Conservation (phyloP, 2,329 filamentous ascomycete genomes). For the Clonostachys byssicola region DNA sequence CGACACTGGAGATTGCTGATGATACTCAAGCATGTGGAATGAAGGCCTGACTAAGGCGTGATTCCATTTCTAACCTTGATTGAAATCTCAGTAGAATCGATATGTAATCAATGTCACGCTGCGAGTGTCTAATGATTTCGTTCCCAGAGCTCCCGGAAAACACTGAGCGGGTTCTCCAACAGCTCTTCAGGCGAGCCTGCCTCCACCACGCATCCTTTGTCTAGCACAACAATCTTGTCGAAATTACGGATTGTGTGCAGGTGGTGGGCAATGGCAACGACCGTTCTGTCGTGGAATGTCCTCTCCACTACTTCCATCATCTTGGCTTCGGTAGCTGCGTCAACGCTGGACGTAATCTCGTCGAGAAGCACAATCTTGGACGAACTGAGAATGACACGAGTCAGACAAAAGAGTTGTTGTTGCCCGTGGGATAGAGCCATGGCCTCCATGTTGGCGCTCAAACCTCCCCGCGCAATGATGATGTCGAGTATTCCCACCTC, state of each 20-base stretch:
- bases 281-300: constrained; percentile 42
- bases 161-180: constrained; percentile 2
- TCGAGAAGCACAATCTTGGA: constrained; percentile 29
- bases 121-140: too few relatives aligned
- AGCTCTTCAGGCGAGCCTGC: constrained; percentile 14
- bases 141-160: too few relatives aligned
- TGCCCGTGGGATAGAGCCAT: constrained; percentile 51
- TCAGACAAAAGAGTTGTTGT: constrained; percentile 60
- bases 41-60: too few relatives aligned
- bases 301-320: constrained; percentile 33
- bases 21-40: too few relatives aligned
- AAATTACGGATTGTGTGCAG: constrained; percentile 45
- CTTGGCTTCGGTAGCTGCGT: constrained; percentile 30
- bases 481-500: not conserved
- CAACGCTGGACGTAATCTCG: constrained; percentile 36
- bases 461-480: constrained; percentile 15
- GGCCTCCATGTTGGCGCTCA: constrained; percentile 26
- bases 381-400: constrained; percentile 49
- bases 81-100: too few relatives aligned
- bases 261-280: constrained; percentile 44
- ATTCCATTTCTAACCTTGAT: too few relatives aligned
- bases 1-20: too few relatives aligned
- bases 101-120: too few relatives aligned
- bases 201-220: constrained; percentile 41
- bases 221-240: constrained; percentile 43